Evolutionary conservation across 805 yeast species (phyloP).

Genomic region (Candida koratica): DNA sequence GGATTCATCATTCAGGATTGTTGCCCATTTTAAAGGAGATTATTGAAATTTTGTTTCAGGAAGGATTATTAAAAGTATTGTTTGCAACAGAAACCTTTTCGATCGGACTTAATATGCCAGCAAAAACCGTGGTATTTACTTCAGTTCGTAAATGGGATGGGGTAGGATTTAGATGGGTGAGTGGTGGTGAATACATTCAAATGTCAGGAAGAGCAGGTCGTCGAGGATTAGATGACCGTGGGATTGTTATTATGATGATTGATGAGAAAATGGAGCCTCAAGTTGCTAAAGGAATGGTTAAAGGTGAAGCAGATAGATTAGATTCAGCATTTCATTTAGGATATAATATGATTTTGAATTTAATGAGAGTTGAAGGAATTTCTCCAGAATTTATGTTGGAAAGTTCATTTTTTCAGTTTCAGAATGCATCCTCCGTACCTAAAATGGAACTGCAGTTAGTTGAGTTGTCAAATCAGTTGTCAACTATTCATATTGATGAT

Average conservation of each 20-base stretch:
- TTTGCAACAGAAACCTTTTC: constrained; percentile 99
- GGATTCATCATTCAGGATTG: constrained; percentile 96
- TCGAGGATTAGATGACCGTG: constrained; percentile 98
- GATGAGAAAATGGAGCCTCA: constrained; percentile 99
- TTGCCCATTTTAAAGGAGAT: constrained; percentile 92
- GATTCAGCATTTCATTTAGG: constrained; percentile 98
- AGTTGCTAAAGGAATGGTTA: constrained; percentile 98
- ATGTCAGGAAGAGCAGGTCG: constrained; percentile 99
- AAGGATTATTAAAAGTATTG: constrained; percentile 88
- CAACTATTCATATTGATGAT: constrained; percentile 60
- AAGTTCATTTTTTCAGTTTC: constrained; percentile 91
- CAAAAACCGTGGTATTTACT: constrained; percentile 96
- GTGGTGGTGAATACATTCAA: constrained; percentile 99
- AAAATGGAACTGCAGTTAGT: constrained; percentile 62
- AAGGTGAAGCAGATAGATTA: constrained; percentile 95
- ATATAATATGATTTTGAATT: constrained; percentile 92
- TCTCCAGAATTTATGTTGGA: constrained; percentile 97
- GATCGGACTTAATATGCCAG: constrained; percentile 98
- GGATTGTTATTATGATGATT: constrained; percentile 98
- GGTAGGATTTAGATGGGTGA: constrained; percentile 95
- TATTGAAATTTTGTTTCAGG: constrained; percentile 94
- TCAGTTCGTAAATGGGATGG: constrained; percentile 99
- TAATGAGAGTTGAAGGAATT: constrained; percentile 96
- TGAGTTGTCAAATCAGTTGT: constrained; percentile 48
- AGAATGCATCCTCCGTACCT: constrained; percentile 89